Percentiles rank a stretch among this genome's conserved stretches.
Conservation (phyloP, 2,329 filamentous ascomycete genomes). For the Calonectria henricotiae region DNA sequence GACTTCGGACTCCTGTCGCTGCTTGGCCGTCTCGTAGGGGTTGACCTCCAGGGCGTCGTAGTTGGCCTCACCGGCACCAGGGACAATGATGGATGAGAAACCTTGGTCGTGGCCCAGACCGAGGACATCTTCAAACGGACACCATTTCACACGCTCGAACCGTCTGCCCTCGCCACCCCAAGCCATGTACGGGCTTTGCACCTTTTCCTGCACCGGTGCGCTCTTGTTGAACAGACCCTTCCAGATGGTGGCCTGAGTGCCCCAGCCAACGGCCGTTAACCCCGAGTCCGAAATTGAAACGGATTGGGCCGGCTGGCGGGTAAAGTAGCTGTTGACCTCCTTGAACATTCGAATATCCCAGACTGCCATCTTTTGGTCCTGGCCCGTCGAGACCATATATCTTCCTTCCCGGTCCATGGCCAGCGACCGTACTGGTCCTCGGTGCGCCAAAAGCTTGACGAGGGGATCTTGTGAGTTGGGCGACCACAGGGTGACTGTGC, state of each 20-base stretch:
- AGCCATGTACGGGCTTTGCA: conserved; percentile 91
- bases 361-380: conserved; percentile 92
- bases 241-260: conserved; percentile 92
- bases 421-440: conserved; percentile 88
- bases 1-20: conserved; percentile 94
- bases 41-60: conserved; percentile 95
- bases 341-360: conserved; percentile 97
- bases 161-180: conserved; percentile 90
- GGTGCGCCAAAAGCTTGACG: conserved; percentile 92
- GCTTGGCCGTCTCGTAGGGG: conserved; percentile 93
- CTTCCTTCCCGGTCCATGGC: conserved; percentile 91
- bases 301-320: conserved; percentile 85
- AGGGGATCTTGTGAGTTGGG: conserved; percentile 90
- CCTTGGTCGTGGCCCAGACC: conserved; percentile 88
- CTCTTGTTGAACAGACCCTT: conserved; percentile 88
- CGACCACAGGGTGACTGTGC: conserved; percentile 95
- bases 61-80: conserved; percentile 97
- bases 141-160: conserved; percentile 90
- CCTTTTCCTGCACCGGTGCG: conserved; percentile 80
- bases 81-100: conserved; percentile 91
- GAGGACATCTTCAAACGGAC: conserved; percentile 94
- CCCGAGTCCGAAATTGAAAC: conserved; percentile 91
- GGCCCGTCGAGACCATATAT: conserved; percentile 96
- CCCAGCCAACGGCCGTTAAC: conserved; percentile 91
- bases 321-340: conserved; percentile 91